Evolutionary conservation across 2,329 filamentous ascomycete genomes (phyloP).

Genomic region (Amylocarpus encephaloides): DNA sequence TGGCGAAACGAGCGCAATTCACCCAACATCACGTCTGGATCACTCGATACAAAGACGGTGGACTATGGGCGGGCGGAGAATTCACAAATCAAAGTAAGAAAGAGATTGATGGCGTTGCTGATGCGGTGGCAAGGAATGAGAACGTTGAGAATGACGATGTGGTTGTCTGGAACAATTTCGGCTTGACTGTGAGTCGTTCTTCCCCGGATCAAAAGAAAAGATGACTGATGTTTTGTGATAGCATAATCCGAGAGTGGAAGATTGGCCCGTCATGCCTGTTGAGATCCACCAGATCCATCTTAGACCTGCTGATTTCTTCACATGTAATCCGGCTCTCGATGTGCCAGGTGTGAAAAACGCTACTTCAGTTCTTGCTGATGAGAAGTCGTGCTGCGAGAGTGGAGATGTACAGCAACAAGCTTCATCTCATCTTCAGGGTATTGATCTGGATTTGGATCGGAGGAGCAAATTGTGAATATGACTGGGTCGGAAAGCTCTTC

Average conservation of each 20-base stretch:
- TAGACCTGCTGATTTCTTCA: slow-evolving; percentile 52
- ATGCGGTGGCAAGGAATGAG: slow-evolving; percentile 74
- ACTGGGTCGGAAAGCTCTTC: background rate
- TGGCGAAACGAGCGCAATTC: slow-evolving; percentile 87
- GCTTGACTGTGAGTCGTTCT: slow-evolving; percentile 48
- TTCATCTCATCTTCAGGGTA: slow-evolving; percentile 19
- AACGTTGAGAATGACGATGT: slow-evolving; percentile 83
- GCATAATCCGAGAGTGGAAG: slow-evolving; percentile 82
- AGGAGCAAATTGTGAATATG: slow-evolving; percentile 17
- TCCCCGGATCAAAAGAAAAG: background rate
- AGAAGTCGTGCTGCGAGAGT: slow-evolving; percentile 17
- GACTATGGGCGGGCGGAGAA: slow-evolving; percentile 30
- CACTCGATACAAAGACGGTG: slow-evolving; percentile 64
- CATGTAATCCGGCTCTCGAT: slow-evolving; percentile 50
- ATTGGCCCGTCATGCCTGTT: slow-evolving; percentile 82
- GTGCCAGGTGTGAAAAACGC: slow-evolving; percentile 38
- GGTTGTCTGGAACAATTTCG: slow-evolving; percentile 90
- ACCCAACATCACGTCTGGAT: slow-evolving; percentile 83
- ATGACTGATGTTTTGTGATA: background rate
- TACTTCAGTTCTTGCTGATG: slow-evolving; percentile 15
- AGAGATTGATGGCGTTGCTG: slow-evolving; percentile 38
- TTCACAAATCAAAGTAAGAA: slow-evolving; percentile 30
- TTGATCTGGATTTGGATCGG: slow-evolving; percentile 20
- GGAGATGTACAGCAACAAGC: slow-evolving; percentile 17
- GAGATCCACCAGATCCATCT: slow-evolving; percentile 74